phyloP scores from a whole-genome alignment of 129 eudicot species.

The Deinandra increscens region DNA sequence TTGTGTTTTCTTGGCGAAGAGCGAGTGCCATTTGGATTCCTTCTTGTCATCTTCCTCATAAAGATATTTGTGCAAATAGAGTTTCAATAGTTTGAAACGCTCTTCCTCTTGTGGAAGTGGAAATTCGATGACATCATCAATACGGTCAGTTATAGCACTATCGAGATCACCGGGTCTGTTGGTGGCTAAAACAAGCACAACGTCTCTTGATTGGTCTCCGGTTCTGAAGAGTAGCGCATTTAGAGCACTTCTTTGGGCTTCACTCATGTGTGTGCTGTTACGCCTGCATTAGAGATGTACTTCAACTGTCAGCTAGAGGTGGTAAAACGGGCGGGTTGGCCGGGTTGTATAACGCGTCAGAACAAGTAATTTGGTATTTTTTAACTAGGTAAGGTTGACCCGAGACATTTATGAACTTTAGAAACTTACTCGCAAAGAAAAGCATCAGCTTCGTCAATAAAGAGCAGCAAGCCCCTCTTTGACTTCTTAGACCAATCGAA shows the following conservation, averaged over 20 bases:
- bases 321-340: background rate
- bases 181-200: slow-evolving; percentile 95
- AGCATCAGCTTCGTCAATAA: slow-evolving; percentile 99
- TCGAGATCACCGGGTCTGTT: slow-evolving; percentile 96
- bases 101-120: slow-evolving; percentile 90
- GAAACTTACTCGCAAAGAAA: slow-evolving; percentile 98
- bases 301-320: slow-evolving; percentile 6
- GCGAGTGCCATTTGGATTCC: slow-evolving; percentile 49
- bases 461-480: slow-evolving; percentile 82
- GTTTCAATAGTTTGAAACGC: slow-evolving; percentile 74
- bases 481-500: slow-evolving; percentile 99
- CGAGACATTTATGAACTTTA: background rate
- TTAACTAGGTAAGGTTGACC: background rate
- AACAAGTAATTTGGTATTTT: background rate
- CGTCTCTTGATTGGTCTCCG: slow-evolving; percentile 97
- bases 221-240: slow-evolving; percentile 95
- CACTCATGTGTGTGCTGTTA: slow-evolving; percentile 98
- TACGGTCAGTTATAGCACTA: slow-evolving; percentile 91
- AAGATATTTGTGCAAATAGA: slow-evolving; percentile 78
- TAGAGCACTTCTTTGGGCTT: slow-evolving; percentile 93
- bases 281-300: slow-evolving; percentile 48
- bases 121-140: slow-evolving; percentile 92
- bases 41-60: slow-evolving; percentile 32
- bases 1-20: slow-evolving; percentile 56
- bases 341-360: background rate